Conservation (phyloP, 2,329 filamentous ascomycete species). For the Aspergillus terreus region DNA sequence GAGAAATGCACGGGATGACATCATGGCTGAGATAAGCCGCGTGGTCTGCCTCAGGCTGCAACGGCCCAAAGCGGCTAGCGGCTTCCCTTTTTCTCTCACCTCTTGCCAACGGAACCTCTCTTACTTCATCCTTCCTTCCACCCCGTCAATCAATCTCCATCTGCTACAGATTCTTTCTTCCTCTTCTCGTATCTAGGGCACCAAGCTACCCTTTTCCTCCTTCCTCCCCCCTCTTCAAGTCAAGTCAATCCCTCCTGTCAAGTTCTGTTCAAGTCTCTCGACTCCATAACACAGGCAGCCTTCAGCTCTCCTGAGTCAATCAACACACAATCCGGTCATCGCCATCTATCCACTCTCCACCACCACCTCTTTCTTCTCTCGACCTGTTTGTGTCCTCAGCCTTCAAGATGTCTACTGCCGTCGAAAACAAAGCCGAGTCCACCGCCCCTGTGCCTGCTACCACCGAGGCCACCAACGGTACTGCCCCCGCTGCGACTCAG, state of each 20-base stretch:
- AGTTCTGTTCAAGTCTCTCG: not conserved
- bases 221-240: conserved; percentile 61
- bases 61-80: conserved; percentile 8
- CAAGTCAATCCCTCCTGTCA: conserved; percentile 4
- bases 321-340: conserved; percentile 27
- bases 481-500: conserved; percentile 67
- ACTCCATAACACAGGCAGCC: conserved; percentile 34
- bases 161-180: conserved; percentile 18
- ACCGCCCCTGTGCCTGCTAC: conserved; percentile 52
- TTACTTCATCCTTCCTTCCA: conserved; percentile 19
- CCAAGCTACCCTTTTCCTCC: conserved; percentile 72
- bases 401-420: conserved; percentile 74
- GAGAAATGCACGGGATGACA: not conserved
- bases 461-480: conserved; percentile 55
- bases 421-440: conserved; percentile 61
- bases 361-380: conserved; percentile 28
- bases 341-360: conserved; percentile 31
- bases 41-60: not conserved
- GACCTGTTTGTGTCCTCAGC: conserved; percentile 41
- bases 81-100: conserved; percentile 21
- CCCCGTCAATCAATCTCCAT: conserved; percentile 20
- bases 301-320: conserved; percentile 64
- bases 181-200: conserved; percentile 66
- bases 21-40: too few species aligned
- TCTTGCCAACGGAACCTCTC: conserved; percentile 17